Evolutionary conservation across 306 rosid genomes (phyloP).

Genomic region (Rosa lucieae): DNA sequence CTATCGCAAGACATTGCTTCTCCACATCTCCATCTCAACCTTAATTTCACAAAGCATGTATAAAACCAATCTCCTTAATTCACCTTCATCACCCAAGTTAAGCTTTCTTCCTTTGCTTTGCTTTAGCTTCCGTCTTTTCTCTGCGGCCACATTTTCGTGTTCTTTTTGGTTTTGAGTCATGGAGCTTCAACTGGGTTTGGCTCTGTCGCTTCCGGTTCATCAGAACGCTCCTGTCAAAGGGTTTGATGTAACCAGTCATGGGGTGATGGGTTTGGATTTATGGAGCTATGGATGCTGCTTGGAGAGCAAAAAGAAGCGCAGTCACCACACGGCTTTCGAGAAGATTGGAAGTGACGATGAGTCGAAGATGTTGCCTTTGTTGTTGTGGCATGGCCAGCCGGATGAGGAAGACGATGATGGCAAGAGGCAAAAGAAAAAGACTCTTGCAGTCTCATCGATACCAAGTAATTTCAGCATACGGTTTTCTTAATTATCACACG

Average conservation of each 20-base stretch:
- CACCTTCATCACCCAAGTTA: neutral
- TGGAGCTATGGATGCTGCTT: constrained; percentile 2
- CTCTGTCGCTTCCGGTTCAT: constrained; percentile 50
- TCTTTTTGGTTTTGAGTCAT: constrained; percentile 25
- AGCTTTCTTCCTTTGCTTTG: neutral
- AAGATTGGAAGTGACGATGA: constrained; percentile 1
- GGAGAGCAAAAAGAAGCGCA: constrained; percentile 49
- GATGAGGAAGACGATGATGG: constrained; percentile 59
- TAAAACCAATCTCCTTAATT: constrained; percentile 12
- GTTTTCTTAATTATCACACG: neutral
- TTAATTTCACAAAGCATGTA: constrained; percentile 15
- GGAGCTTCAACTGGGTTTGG: constrained; percentile 67
- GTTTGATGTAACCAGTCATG: constrained; percentile 31
- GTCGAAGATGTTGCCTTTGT: constrained; percentile 37
- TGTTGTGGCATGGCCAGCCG: constrained; percentile 69
- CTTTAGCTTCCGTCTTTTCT: neutral
- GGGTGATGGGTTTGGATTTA: constrained; percentile 9
- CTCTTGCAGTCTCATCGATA: constrained; percentile 19
- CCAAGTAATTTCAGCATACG: constrained; percentile 44
- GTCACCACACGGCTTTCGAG: constrained; percentile 55
- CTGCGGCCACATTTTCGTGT: neutral
- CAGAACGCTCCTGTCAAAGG: constrained; percentile 31
- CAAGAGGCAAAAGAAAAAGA: constrained; percentile 36
- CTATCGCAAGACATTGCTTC: constrained; percentile 47
- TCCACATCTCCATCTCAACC: constrained; percentile 35